Evolutionary conservation across 768 basidiomycete genomes (phyloP).

Genomic region (Trametes meyenii): DNA sequence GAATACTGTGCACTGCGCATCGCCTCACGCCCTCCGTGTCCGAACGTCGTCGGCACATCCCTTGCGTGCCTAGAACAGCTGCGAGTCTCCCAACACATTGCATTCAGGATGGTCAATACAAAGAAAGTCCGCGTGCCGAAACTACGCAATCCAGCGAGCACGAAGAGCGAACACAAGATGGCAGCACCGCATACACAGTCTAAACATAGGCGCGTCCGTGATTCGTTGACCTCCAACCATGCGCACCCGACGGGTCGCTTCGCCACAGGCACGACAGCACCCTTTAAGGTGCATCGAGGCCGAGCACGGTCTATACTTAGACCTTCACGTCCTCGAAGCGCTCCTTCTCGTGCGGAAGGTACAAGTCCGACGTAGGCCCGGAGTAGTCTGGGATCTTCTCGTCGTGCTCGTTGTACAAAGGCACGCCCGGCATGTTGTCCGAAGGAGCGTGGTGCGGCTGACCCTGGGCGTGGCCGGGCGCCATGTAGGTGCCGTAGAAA

Average conservation of each 20-base stretch:
- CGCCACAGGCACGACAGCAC: too few relatives aligned
- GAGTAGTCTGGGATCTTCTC: constrained; percentile 39
- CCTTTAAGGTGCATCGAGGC: background rate
- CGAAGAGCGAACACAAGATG: background rate
- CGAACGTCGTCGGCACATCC: too few relatives aligned
- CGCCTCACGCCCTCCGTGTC: too few relatives aligned
- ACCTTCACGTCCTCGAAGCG: constrained; percentile 29
- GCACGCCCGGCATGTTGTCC: constrained; percentile 42
- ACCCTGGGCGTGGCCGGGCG: constrained; percentile 30
- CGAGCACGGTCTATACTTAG: constrained; percentile 10
- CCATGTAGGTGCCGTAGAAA: constrained; percentile 37
- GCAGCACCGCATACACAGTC: constrained; percentile 5
- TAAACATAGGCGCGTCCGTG: background rate
- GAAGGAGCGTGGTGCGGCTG: constrained; percentile 26
- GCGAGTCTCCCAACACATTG: background rate
- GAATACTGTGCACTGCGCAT: background rate
- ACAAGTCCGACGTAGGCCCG: constrained; percentile 25
- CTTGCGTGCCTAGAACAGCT: background rate
- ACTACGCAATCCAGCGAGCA: background rate
- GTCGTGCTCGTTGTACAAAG: constrained; percentile 43
- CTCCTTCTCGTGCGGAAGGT: constrained; percentile 33
- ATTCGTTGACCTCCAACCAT: background rate
- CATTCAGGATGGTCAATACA: constrained; percentile 5
- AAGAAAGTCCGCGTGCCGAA: constrained; percentile 7
- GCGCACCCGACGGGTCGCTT: background rate